Conservation (phyloP, 345 rosid species). For the Pistacia integerrima region DNA sequence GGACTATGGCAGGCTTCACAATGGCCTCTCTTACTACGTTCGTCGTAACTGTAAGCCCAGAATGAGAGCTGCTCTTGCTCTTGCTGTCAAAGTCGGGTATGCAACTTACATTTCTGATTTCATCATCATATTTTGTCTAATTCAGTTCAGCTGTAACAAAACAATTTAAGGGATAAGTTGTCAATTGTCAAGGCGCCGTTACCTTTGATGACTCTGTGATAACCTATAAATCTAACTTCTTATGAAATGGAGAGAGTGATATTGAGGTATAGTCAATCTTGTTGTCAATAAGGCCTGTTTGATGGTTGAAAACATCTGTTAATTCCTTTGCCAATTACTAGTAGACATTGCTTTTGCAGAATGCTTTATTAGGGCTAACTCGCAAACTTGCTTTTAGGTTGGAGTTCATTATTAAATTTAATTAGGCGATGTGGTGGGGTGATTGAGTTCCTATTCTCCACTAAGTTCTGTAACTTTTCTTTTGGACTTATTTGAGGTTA, state of each 20-base stretch:
- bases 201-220: not conserved
- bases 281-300: not conserved
- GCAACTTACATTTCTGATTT: not conserved
- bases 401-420: not conserved
- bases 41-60: constrained; percentile 83
- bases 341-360: too few species aligned
- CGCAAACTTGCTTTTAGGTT: not conserved
- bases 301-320: not conserved
- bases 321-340: not conserved
- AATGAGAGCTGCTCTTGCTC: constrained; percentile 91
- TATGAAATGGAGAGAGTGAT: not conserved
- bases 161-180: not conserved
- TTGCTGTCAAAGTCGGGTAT: constrained; percentile 85
- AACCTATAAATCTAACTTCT: not conserved
- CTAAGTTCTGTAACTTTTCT: not conserved
- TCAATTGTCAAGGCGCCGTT: not conserved
- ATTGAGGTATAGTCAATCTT: too few species aligned
- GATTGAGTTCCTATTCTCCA: not conserved
- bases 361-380: too few species aligned
- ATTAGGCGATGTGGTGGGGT: not conserved
- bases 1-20: constrained; percentile 72
- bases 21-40: constrained; percentile 85
- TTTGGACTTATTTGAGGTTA: not conserved
- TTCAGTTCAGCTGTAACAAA: too few species aligned
- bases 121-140: not conserved